Percentiles rank a stretch among this genome's conserved stretches.
Conservation (phyloP, 1,139 yeast genomes). For the Magnusiomyces fungicola region DNA sequence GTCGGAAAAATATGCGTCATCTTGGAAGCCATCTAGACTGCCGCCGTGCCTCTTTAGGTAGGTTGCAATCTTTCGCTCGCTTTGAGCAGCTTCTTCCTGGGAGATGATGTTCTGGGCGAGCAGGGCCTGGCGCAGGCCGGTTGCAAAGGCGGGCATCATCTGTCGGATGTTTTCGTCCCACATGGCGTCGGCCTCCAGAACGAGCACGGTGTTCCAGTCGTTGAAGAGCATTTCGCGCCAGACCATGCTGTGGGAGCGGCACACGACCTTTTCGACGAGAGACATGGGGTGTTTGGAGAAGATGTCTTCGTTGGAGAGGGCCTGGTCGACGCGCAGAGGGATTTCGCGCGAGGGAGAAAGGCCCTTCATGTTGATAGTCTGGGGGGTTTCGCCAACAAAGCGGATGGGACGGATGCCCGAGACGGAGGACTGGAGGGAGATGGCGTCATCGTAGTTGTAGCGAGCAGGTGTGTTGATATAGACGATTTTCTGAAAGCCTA, state of each 20-base stretch:
- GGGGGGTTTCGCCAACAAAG: constrained; percentile 12
- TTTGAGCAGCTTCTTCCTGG: background rate
- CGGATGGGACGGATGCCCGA: constrained; percentile 11
- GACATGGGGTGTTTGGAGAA: constrained; percentile 2
- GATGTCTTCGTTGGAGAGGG: constrained; percentile 12
- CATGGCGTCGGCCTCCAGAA: constrained; percentile 18
- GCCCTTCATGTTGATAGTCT: constrained; percentile 10
- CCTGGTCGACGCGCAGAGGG: no score
- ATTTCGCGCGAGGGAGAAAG: constrained; percentile 17
- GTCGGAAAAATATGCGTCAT: constrained; percentile 10
- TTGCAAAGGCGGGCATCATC: constrained; percentile 12
- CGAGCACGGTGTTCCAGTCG: constrained; percentile 1
- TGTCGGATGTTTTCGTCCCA: constrained; percentile 16
- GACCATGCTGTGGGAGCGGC: constrained; percentile 5
- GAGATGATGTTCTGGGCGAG: background rate
- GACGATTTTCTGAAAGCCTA: constrained; percentile 18
- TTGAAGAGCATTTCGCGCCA: constrained; percentile 4
- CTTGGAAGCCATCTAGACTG: background rate
- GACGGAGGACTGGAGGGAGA: constrained; percentile 14
- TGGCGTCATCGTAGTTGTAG: constrained; percentile 17
- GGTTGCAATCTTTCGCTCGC: constrained; percentile 13
- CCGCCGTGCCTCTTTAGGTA: no score
- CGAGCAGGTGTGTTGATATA: constrained; percentile 16
- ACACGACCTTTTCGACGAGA: constrained; percentile 4
- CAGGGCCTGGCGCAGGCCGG: constrained; percentile 10